Conservation (phyloP, 23 red algal genomes). For the Gracilaria domingensis region DNA sequence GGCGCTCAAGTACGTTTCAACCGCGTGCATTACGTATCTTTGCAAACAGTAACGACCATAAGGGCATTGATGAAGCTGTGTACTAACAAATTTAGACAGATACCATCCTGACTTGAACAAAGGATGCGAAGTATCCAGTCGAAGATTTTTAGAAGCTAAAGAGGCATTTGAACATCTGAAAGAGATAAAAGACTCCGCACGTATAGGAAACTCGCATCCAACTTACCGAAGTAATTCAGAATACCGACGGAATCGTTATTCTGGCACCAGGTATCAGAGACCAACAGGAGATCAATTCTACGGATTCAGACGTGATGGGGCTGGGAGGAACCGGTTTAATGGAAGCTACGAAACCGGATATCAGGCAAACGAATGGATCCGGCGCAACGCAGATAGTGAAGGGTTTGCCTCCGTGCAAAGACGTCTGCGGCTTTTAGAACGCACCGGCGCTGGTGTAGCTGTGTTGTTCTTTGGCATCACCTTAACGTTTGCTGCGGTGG, state of each 20-base stretch:
- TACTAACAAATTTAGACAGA: conserved; percentile 25
- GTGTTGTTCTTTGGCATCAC: conserved; percentile 23
- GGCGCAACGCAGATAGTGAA: not conserved
- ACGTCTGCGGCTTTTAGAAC: conserved; percentile 13
- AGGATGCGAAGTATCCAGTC: conserved; percentile 33
- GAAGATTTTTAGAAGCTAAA: conserved; percentile 41
- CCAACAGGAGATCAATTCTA: not conserved
- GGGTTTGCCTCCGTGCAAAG: not conserved
- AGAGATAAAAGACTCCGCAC: not conserved
- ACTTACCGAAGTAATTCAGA: conserved; percentile 14
- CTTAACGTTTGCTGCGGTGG: conserved; percentile 27
- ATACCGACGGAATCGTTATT: conserved; percentile 27
- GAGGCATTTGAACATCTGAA: conserved; percentile 66
- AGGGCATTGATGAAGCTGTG: not conserved
- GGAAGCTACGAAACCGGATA: conserved; percentile 20
- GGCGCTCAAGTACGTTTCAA: conserved; percentile 60
- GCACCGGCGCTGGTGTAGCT: conserved; percentile 39
- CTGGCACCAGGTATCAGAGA: not conserved
- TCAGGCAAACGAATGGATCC: conserved; percentile 9
- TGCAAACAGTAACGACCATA: not conserved
- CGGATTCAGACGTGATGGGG: conserved; percentile 28
- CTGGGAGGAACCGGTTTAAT: not conserved
- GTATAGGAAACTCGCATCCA: not conserved
- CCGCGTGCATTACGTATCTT: not conserved
- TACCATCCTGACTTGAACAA: conserved; percentile 60